Base-by-base conservation (phyloP, 345 rosid species). In the Odontarrhena argentea region DNA sequence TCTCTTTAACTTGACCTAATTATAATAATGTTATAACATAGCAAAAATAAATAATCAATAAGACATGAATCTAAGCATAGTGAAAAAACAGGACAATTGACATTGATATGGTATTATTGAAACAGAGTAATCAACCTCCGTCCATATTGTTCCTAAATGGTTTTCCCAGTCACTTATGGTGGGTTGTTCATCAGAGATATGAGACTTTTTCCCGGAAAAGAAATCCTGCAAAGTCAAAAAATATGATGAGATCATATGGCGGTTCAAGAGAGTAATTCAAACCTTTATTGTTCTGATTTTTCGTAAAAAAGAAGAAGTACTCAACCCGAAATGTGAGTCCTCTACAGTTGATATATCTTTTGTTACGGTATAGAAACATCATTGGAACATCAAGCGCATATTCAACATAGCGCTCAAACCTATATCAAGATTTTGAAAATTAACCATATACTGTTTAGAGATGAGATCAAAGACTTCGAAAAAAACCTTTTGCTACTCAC, bases 361-460 rank as follows among this genome's bases (percentile, higher is more conserved):
- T 78, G 68, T 85, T 76, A 63, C 86, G 88, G 67, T 81, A 73
- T 37, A 85, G 85, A 68, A 85, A 91, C 69, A 81, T 86, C 96
- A 88, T 88, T n/a, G 94, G 97, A 70, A 88, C 83, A 67, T 91
- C 97, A 36, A 91, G 96, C 65, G 97, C 97, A 57, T 91, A 91
- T 30, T 91, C 94, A 13, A 91, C 97, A 74, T 88, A 91, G 72
- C 75, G 90, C 82, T 91, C 96, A 83, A 91, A 91, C 83, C 96
- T 86, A 85, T 28, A 28, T 28, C 32, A 28, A 28, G 4, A 28
- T 28, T 28, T 28, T 28, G 32, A 28, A 28, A 4, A 28, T 28
- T 28, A 28, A 28, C 32, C 32, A 28, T 28, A 28, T 28, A 28
- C 32, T 28, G 32, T 28, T 28, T 28, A 28, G 32, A 4, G 5